Evolutionary conservation across 2,329 filamentous ascomycete species (phyloP), one percentile per base, ranked within the genome.

Genomic region (Cercospora sp.): DNA sequence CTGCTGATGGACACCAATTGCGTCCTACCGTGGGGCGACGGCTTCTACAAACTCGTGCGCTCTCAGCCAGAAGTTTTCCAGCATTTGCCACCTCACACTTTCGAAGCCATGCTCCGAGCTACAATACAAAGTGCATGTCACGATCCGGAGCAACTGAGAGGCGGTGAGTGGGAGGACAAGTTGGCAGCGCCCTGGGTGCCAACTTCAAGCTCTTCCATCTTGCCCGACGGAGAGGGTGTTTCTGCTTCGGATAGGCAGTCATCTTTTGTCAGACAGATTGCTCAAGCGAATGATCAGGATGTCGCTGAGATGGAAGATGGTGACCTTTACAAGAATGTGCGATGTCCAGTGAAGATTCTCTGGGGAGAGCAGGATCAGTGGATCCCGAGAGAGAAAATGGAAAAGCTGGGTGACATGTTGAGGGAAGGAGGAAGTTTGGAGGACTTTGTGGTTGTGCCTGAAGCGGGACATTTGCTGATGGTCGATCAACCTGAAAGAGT

Each of bases 381-480:
- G 83, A 79, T 84, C 57, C 81, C 81, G 0, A 76, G 77, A 0
- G 78, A 81, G 60, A 79, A 75, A 30, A 80, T 82, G 57, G 71
- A 75, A 20, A 72, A 70, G 36, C 67, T 82, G 70, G 72, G 63
- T 26, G 70, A 74, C 1, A 68, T 74, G 55, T 65, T 82, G 20
- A 72, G 78, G 3, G 75, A 75, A 42, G 72, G 78, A 3, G 75
- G 75, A 42, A 61, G 53, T 33, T 72, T 77, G 2, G 72, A 72
- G n/a, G 77, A 79, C 18, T 73, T 79, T 39, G 76, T 80, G 2
- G 60, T 80, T 5, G 73, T 82, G 57, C 77, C 80, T 8, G 71
- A 76, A 13, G 82, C 82, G 9, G 83, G 82, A 0, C 83, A 84
- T 77, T 60, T 84, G 5, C 72, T 81, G 1, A 82, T 83, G 80